Base-by-base conservation (phyloP, 495 filamentous ascomycete genomes). In the Tuber indicum region DNA sequence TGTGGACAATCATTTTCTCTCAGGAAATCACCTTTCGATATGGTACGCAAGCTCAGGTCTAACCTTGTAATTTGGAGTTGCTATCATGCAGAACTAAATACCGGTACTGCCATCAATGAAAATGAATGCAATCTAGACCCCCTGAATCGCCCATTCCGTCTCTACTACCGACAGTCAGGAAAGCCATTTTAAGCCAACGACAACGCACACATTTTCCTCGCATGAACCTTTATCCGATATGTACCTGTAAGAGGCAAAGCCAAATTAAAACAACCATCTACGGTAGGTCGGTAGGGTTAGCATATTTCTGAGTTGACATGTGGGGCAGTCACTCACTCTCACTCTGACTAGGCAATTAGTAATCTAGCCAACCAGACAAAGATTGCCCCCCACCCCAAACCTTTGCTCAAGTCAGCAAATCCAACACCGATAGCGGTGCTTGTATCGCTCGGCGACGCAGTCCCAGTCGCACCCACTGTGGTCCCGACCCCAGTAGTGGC, bases 301-400 rank as follows among this genome's bases (percentile, higher is more conserved):
- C 26, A 36, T 66, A 1, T 36, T 32, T 36, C 58, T 19, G 16
- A 12, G 58, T 66, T 36, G 32, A 7, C 17, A 16, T 66, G 58
- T 66, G 58, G 58, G 32, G 26, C 72, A 72, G 79, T 80, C 78
- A 80, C 49, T 78, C 44, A 71, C 49, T 74, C 75, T 80, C 78
- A 80, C 78, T 80, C 77, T 76, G 75, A 41, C 49, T 79, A 80
- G 44, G 71, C 62, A 52, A 36, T 76, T 42, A 79, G 46, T 66
- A 75, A 46, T 19, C 78, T 73, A 46, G 74, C 71, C 32, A 79
- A 80, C 26, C 58, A 74, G 66, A 72, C 41, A 44, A 75, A 73
- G 49, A 80, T 17, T 21, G 71, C 58, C 14, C 74, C 45, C 58
- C 73, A 76, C 45, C 52, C 73, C 17, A 79, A 45, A 16, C 77